Conservation (phyloP, 2,329 filamentous ascomycete genomes). For the Fusarium illudens region DNA sequence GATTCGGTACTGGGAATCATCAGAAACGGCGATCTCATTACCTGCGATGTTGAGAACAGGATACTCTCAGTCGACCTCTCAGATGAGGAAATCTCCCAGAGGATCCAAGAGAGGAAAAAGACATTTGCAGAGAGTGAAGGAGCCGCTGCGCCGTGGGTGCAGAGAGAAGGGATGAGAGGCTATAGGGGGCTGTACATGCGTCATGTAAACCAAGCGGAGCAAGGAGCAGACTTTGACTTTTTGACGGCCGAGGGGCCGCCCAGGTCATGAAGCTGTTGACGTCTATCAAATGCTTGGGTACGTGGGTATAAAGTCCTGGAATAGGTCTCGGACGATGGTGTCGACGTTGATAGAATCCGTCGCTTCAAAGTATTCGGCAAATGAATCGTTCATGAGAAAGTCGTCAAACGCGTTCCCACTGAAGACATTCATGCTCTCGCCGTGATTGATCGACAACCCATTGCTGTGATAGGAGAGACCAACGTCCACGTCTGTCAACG, state of each 20-base stretch:
- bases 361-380: slow-evolving; percentile 42
- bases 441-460: background rate
- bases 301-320: slow-evolving; percentile 50
- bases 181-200: slow-evolving; percentile 68
- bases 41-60: slow-evolving; percentile 76
- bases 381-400: slow-evolving; percentile 36
- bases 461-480: slow-evolving; percentile 2
- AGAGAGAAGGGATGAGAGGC: slow-evolving; percentile 56
- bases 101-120: slow-evolving; percentile 69
- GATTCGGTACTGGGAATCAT: slow-evolving; percentile 82
- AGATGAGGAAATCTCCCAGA: slow-evolving; percentile 71
- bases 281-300: slow-evolving; percentile 8
- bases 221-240: slow-evolving; percentile 70
- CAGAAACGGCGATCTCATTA: slow-evolving; percentile 77
- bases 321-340: slow-evolving; percentile 46
- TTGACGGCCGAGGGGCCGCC: slow-evolving; percentile 56
- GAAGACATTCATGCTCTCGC: slow-evolving; percentile 5
- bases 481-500: background rate
- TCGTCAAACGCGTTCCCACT: slow-evolving; percentile 39
- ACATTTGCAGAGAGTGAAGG: slow-evolving; percentile 40
- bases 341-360: slow-evolving; percentile 45
- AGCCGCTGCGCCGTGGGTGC: slow-evolving; percentile 45
- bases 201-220: slow-evolving; percentile 66
- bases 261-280: background rate
- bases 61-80: slow-evolving; percentile 67